Conservation (phyloP, 2,329 filamentous ascomycete genomes). For the Rugonectria rugulosa region DNA sequence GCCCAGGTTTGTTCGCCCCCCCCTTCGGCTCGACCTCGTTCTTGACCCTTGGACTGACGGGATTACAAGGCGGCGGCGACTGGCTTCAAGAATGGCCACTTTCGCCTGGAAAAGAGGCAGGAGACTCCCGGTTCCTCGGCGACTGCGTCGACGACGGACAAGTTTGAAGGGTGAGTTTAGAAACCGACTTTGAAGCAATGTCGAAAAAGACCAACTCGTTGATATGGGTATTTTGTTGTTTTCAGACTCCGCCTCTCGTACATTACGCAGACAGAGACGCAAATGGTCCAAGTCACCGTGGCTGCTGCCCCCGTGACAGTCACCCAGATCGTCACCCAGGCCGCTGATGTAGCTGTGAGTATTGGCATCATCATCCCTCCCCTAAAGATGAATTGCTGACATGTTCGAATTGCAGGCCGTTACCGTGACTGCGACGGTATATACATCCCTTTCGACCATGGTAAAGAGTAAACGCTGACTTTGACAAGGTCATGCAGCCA, state of each 20-base stretch:
- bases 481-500: slow-evolving; percentile 12
- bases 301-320: slow-evolving; percentile 23
- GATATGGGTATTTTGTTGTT: neutral
- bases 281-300: slow-evolving; percentile 32
- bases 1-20: slow-evolving; percentile 26
- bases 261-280: slow-evolving; percentile 30
- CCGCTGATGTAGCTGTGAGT: slow-evolving; percentile 28
- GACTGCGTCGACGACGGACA: slow-evolving; percentile 4
- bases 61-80: slow-evolving; percentile 27
- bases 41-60: too few species aligned
- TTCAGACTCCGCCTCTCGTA: slow-evolving; percentile 34
- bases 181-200: neutral
- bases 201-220: slow-evolving; percentile 6
- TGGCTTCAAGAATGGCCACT: slow-evolving; percentile 22
- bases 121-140: slow-evolving; percentile 8
- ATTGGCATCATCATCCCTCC: neutral
- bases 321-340: slow-evolving; percentile 27
- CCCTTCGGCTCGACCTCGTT: neutral
- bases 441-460: neutral
- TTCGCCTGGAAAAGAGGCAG: slow-evolving; percentile 28
- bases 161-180: slow-evolving; percentile 36
- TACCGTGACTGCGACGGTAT: slow-evolving; percentile 26
- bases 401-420: slow-evolving; percentile 17
- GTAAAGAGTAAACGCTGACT: neutral
- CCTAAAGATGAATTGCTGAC: neutral